A percentile compares a stretch with the other conserved stretches of the same genome.
Conservation (phyloP, 805 yeast genomes). For the Vanderwaltozyma tropicalis region DNA sequence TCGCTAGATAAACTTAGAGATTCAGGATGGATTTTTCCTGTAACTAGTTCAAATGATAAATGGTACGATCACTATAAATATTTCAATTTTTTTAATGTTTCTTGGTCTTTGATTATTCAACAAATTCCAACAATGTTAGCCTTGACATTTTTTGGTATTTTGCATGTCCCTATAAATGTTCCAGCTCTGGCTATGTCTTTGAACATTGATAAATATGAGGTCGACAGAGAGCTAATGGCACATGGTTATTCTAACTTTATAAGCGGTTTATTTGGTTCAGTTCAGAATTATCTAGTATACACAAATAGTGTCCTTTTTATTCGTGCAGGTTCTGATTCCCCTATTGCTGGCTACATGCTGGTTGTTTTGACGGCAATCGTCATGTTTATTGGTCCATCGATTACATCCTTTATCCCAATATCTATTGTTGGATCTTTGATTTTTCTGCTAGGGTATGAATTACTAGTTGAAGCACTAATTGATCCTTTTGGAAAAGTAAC, state of each 20-base stretch:
- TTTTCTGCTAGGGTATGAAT: constrained; percentile 81
- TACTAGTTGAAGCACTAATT: constrained; percentile 71
- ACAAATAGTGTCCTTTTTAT: constrained; percentile 88
- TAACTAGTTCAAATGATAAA: constrained; percentile 49
- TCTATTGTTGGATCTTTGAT: constrained; percentile 93
- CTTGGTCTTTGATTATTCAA: constrained; percentile 56
- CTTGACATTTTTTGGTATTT: constrained; percentile 84
- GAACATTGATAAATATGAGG: constrained; percentile 73
- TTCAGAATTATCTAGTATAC: constrained; percentile 90
- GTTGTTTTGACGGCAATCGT: constrained; percentile 72
- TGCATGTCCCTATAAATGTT: constrained; percentile 95
- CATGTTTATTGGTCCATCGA: constrained; percentile 81
- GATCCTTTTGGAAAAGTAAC: constrained; percentile 76
- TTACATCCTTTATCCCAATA: constrained; percentile 90
- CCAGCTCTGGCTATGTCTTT: constrained; percentile 92
- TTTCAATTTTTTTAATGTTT: constrained; percentile 60
- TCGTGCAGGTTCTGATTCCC: constrained; percentile 86
- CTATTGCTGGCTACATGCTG: constrained; percentile 81
- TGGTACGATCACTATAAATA: constrained; percentile 81
- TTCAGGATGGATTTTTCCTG: constrained; percentile 73
- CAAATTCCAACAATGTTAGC: constrained; percentile 93
- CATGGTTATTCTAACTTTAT: constrained; percentile 86
- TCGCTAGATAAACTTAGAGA: constrained; percentile 51
- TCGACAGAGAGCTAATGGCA: constrained; percentile 86
- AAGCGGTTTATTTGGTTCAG: constrained; percentile 76